Evolutionary conservation across 805 yeast species (phyloP).

Genomic region (Pichia thaimueangensis): DNA sequence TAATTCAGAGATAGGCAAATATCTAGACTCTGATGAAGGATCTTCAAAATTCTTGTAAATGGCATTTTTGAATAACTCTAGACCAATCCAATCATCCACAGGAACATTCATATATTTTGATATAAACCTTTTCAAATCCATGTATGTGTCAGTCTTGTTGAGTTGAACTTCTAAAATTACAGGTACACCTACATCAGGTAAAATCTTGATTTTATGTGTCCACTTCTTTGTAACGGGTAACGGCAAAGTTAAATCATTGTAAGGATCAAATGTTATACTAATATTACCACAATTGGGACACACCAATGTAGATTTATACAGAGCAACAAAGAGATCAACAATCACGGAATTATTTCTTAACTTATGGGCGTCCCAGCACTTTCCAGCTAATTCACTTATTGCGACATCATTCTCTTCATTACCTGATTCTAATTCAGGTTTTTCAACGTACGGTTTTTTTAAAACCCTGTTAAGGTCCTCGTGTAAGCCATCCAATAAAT

Average conservation of each 20-base stretch:
- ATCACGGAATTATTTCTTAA: conserved; percentile 79
- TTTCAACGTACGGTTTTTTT: conserved; percentile 80
- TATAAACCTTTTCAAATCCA: conserved; percentile 57
- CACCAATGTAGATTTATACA: conserved; percentile 81
- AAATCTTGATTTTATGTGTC: conserved; percentile 56
- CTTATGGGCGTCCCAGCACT: conserved; percentile 77
- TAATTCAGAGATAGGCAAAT: conserved; percentile 60
- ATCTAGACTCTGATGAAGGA: conserved; percentile 46
- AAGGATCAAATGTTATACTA: conserved; percentile 91
- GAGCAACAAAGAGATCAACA: conserved; percentile 80
- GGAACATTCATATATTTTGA: conserved; percentile 38
- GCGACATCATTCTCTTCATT: conserved; percentile 47
- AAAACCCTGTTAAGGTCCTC: conserved; percentile 84
- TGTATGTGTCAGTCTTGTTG: conserved; percentile 54
- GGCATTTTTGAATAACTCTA: conserved; percentile 60
- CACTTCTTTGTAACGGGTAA: conserved; percentile 72
- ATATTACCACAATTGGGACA: conserved; percentile 81
- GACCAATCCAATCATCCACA: conserved; percentile 38
- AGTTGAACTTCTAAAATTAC: conserved; percentile 64
- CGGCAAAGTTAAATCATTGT: conserved; percentile 83
- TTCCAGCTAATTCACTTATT: conserved; percentile 56
- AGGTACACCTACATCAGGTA: conserved; percentile 51
- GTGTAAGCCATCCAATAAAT: conserved; percentile 80
- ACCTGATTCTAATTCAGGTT: conserved; percentile 71
- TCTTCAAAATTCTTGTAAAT: conserved; percentile 65